Evolutionary conservation across 1,139 yeast genomes (phyloP).

Genomic region (Debaryomycetaceae sp.): DNA sequence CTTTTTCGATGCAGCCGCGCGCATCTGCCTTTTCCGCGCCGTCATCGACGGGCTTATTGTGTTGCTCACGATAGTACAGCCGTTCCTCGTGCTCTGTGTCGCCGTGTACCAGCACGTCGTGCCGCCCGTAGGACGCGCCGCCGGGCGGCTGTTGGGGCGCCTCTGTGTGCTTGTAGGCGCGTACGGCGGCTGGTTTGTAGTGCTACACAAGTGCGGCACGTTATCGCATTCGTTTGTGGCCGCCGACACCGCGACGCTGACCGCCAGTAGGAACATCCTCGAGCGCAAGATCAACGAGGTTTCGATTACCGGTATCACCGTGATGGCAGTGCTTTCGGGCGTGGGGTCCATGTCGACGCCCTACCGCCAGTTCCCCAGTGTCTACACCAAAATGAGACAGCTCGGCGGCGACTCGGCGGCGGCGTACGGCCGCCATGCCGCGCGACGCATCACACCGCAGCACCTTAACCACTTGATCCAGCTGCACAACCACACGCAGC

Average conservation of each 20-base stretch:
- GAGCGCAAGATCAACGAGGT: conserved; percentile 53
- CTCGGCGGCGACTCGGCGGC: conserved; percentile 1
- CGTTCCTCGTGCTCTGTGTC: conserved; percentile 29
- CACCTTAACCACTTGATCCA: conserved; percentile 30
- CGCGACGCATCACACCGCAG: conserved; percentile 13
- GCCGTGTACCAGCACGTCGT: conserved; percentile 24
- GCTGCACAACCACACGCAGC: conserved; percentile 36
- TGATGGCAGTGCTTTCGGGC: conserved; percentile 70
- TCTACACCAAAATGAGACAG: conserved; percentile 1
- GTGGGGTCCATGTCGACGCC: conserved; percentile 74
- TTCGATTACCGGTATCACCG: conserved; percentile 66
- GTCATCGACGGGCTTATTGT: conserved; percentile 31
- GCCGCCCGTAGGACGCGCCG: conserved; percentile 14
- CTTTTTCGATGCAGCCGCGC: conserved; percentile 16
- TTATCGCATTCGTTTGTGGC: conserved; percentile 25
- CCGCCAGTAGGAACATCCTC: too few relatives aligned
- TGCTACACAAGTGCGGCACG: conserved; percentile 34
- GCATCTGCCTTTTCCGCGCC: conserved; percentile 25
- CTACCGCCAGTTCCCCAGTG: conserved; percentile 14
- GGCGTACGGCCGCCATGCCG: conserved; percentile 1
- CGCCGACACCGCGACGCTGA: conserved; percentile 22
- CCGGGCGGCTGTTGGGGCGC: not conserved
- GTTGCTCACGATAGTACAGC: conserved; percentile 29
- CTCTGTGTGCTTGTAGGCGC: conserved; percentile 3
- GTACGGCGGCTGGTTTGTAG: conserved; percentile 27